Percentiles rank a stretch among this genome's conserved stretches.
Evolutionary conservation across 2,329 filamentous ascomycete species (phyloP).

Genomic region (Aspergillus persii): DNA sequence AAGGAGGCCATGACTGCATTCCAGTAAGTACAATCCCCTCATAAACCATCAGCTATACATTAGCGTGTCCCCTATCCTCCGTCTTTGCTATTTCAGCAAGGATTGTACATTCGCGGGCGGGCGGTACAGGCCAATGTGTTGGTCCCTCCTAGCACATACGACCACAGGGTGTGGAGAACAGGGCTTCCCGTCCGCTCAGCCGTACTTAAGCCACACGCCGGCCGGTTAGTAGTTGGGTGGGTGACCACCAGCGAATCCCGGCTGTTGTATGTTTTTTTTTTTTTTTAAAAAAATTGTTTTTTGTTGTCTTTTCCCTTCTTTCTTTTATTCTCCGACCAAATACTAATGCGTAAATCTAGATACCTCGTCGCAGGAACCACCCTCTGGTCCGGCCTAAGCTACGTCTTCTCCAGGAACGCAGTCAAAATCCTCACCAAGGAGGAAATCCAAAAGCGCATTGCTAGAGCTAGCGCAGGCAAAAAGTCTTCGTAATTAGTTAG

Average conservation of each 20-base stretch:
- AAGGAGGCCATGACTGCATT: constrained; percentile 59
- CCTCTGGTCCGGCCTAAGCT: constrained; percentile 89
- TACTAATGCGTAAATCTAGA: constrained; percentile 44
- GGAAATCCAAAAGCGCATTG: constrained; percentile 38
- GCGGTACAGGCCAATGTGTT: constrained; percentile 17
- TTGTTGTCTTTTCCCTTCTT: neutral
- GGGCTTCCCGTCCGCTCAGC: constrained; percentile 51
- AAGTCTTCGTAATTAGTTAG: constrained; percentile 14
- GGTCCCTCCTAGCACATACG: constrained; percentile 32
- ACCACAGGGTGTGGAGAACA: constrained; percentile 49
- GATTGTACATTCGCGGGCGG: neutral
- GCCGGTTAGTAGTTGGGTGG: constrained; percentile 50
- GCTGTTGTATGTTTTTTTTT: constrained; percentile 43
- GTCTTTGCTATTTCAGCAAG: neutral
- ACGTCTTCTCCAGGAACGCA: constrained; percentile 84
- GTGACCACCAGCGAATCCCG: constrained; percentile 49
- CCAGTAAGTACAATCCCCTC: constrained; percentile 35
- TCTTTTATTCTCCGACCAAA: neutral
- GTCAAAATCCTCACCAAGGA: constrained; percentile 72
- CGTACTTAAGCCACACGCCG: constrained; percentile 50
- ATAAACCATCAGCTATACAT: constrained; percentile 1
- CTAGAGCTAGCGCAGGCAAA: constrained; percentile 28
- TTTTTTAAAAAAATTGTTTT: neutral
- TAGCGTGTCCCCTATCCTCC: neutral
- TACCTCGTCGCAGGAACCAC: constrained; percentile 87